Percentiles rank a stretch among this genome's conserved stretches.
Evolutionary conservation across 768 basidiomycete genomes (phyloP).

Genomic region (Grammothele lineata): DNA sequence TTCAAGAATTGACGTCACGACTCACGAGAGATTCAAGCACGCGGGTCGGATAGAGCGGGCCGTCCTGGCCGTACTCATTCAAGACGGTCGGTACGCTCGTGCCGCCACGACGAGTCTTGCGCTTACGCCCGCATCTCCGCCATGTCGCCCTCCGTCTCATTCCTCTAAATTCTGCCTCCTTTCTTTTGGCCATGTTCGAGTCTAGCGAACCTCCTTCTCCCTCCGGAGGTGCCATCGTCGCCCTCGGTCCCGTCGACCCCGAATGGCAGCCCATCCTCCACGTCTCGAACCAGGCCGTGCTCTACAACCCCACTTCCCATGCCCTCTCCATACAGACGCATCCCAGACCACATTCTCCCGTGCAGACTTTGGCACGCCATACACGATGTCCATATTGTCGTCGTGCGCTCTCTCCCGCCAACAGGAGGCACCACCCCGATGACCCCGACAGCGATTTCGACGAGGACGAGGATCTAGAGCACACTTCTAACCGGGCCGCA

Average conservation of each 20-base stretch:
- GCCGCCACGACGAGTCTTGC: no score
- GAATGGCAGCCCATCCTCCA: conserved; percentile 82
- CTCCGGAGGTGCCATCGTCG: conserved; percentile 12
- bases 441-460: conserved; percentile 22
- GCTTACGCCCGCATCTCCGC: no score
- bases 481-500: conserved; percentile 49
- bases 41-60: no score
- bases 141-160: no score
- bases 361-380: conserved; percentile 16
- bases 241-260: conserved; percentile 21
- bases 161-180: no score
- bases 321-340: conserved; percentile 61
- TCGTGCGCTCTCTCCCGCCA: conserved; percentile 42
- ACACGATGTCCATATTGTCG: conserved; percentile 72
- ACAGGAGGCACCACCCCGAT: conserved; percentile 12
- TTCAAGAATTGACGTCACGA: no score
- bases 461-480: conserved; percentile 30
- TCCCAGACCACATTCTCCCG: conserved; percentile 13
- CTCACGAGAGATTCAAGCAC: no score
- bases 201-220: conserved; percentile 14
- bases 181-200: conserved; percentile 11
- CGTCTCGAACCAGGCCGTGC: conserved; percentile 79
- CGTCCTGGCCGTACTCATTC: no score
- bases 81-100: no score
- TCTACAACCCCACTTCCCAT: conserved; percentile 84